A percentile compares a stretch with the other conserved stretches of the same genome.
phyloP scores from a whole-genome alignment of 805 yeast genomes.

The Pichia heedii region DNA sequence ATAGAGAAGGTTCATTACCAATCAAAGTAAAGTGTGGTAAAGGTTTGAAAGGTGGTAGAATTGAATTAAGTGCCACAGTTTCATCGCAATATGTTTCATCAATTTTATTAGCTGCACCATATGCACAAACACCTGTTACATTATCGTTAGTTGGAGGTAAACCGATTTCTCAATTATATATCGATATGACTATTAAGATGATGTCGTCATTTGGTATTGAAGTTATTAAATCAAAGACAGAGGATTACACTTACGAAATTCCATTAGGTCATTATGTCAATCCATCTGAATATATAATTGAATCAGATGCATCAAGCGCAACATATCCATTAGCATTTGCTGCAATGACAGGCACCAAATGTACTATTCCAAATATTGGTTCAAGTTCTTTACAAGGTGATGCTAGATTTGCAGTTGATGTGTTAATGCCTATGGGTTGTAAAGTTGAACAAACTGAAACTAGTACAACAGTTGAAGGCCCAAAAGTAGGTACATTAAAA shows the following conservation, averaged over 20 bases:
- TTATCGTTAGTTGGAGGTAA: constrained; percentile 89
- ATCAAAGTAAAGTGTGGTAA: constrained; percentile 59
- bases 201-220: constrained; percentile 82
- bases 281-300: constrained; percentile 81
- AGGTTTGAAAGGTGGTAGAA: constrained; percentile 80
- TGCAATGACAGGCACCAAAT: constrained; percentile 87
- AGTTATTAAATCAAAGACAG: constrained; percentile 61
- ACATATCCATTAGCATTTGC: constrained; percentile 97
- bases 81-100: constrained; percentile 98
- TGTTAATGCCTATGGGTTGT: constrained; percentile 93
- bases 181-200: constrained; percentile 95
- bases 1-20: constrained; percentile 78
- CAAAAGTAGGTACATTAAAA: constrained; percentile 56
- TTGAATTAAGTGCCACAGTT: constrained; percentile 90
- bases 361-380: constrained; percentile 93
- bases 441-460: constrained; percentile 70
- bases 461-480: constrained; percentile 90
- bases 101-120: constrained; percentile 94
- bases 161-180: constrained; percentile 91
- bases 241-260: constrained; percentile 79
- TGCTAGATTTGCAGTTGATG: constrained; percentile 92
- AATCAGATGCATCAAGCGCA: constrained; percentile 96
- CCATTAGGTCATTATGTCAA: constrained; percentile 76
- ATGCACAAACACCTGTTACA: constrained; percentile 81
- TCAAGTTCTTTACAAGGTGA: constrained; percentile 90